Conservation (phyloP, 169 alveolate genomes). For the Cryptosporidium sp. region DNA sequence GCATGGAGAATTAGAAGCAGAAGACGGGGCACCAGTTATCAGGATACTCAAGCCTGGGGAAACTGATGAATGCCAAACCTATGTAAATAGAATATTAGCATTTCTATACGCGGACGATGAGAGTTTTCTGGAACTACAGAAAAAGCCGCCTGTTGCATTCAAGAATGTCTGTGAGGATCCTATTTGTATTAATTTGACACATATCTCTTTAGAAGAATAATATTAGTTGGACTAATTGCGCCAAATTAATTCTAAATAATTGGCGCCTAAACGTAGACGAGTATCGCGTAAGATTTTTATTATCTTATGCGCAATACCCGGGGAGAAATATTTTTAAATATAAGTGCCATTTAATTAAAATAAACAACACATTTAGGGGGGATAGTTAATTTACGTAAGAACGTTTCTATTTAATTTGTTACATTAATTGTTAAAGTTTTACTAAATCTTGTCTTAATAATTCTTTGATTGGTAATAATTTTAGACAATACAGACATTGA, state of each 20-base stretch:
- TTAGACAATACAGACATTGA: not conserved
- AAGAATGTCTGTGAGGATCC: slow-evolving; percentile 90
- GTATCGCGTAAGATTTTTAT: slow-evolving; percentile 6
- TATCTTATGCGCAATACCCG: not conserved
- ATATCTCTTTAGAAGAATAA: slow-evolving; percentile 86
- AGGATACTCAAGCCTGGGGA: slow-evolving; percentile 87
- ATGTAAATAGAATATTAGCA: slow-evolving; percentile 89
- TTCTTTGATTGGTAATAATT: no score
- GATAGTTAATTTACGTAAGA: no score
- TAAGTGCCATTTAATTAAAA: not conserved
- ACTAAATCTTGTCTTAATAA: not conserved
- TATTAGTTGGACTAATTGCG: not conserved
- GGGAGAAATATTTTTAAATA: not conserved
- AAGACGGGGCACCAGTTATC: slow-evolving; percentile 89
- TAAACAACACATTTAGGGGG: not conserved
- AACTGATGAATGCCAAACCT: slow-evolving; percentile 85
- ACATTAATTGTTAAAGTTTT: no score
- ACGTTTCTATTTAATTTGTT: no score
- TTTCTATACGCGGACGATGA: slow-evolving; percentile 91
- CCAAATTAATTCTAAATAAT: no score
- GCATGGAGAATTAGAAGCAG: slow-evolving; percentile 88
- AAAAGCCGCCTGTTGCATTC: slow-evolving; percentile 88
- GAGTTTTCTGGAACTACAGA: slow-evolving; percentile 88
- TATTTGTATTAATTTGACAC: slow-evolving; percentile 90
- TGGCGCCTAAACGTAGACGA: slow-evolving; percentile 47